phyloP scores from a whole-genome alignment of 2,329 filamentous ascomycete species.

The Beauveria brongniartii region DNA sequence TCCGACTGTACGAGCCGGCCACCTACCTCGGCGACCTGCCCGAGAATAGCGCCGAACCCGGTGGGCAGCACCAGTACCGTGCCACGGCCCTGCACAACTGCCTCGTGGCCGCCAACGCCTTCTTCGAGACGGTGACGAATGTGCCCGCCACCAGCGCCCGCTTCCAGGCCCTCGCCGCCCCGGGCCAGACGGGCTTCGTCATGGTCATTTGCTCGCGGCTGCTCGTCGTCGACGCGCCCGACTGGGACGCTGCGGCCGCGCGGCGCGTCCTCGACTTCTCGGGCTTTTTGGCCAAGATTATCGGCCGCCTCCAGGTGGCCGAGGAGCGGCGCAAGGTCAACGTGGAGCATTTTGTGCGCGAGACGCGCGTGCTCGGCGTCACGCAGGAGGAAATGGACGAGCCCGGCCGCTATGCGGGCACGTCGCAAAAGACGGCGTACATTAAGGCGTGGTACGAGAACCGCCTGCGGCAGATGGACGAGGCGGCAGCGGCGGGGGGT shows the following conservation, averaged over 20 bases:
- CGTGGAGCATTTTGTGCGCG: conserved; percentile 13
- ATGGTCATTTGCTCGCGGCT: conserved; percentile 22
- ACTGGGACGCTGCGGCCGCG: conserved; percentile 8
- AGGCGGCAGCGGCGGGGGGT: background rate
- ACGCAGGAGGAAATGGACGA: conserved; percentile 17
- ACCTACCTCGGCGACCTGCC: conserved; percentile 22
- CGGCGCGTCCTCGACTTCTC: conserved; percentile 9
- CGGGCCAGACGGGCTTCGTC: conserved; percentile 21
- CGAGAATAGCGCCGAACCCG: conserved; percentile 11
- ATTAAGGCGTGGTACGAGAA: conserved; percentile 26
- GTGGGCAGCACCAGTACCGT: conserved; percentile 20
- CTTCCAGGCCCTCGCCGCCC: conserved; percentile 18
- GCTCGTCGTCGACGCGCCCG: conserved; percentile 9
- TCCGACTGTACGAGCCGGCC: conserved; percentile 32
- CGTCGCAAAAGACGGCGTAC: conserved; percentile 19
- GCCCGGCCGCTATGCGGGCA: conserved; percentile 15
- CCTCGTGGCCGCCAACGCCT: conserved; percentile 25
- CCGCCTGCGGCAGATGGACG: conserved; percentile 15
- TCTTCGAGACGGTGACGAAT: conserved; percentile 24
- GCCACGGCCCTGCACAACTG: conserved; percentile 27
- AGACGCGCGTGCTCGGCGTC: conserved; percentile 9
- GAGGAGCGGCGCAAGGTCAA: conserved; percentile 10
- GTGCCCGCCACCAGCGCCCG: conserved; percentile 20
- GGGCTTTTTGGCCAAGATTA: conserved; percentile 8
- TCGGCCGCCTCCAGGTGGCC: conserved; percentile 12